Evolutionary conservation across 495 filamentous ascomycete species (phyloP), one percentile per base, ranked within the genome.

Genomic region (Halenospora varia): DNA sequence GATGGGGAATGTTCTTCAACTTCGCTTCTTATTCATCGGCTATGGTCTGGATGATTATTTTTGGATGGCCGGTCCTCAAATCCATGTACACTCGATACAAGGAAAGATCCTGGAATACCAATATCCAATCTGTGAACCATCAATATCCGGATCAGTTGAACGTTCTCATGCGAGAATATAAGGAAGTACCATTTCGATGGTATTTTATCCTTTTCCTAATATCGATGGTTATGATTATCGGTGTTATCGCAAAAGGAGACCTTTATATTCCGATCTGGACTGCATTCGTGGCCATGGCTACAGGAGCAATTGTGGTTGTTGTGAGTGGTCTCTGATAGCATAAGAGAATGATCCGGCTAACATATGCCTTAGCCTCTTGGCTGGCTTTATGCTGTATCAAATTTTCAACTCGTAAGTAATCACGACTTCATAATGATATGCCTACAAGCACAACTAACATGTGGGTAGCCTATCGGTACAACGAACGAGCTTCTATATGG

Each of bases 261-360:
- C 69, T 82, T 20, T 84, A 75, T 59, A 82, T 84, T 53, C 80
- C 78, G 2, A 73, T 80, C 52, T 82, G 77, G 79, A 79, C 80
- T 2, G 73, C 77, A 23, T 75, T 84, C 29, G 74, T 83, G 1
- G 81, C 74, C 0, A 64, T 82, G 25, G 64, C 65, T 1, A 80
- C 75, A 19, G 75, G 78, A 1, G 78, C 75, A 11, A 51, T 79
- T 22, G 73, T 81, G 35, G 78, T 82, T 47, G 59, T 79, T 11
- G 56, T 58, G 50, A 1, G 56, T 47, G 2, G 10, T 24, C 10
- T 10, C 9, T 3, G 6, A 10, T 49, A 6, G 6, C 3, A 49
- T 9, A n/a, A 49, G 11, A 25, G 10, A 13, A 49, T 18, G 9
- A 49, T 8, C 3, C 10, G 6, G 20, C 11, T 20, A 45, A 45